These are phyloP conservation scores for Petunia hybrid DNA, from an alignment of 305 asterid species.

Conservation along the genomic window DNA sequence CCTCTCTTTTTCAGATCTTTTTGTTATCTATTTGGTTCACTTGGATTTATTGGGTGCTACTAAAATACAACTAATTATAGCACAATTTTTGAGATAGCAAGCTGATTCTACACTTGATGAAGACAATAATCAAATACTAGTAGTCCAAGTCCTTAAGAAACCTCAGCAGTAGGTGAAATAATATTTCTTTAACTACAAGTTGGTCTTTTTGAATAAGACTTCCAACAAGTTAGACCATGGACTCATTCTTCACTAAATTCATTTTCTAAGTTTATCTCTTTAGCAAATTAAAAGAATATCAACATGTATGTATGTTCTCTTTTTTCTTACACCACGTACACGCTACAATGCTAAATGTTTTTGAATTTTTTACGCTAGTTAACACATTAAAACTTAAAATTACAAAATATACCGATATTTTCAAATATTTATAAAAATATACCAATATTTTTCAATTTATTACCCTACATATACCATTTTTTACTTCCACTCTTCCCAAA, in stretches of 20 bases:
- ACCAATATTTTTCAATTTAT: too few relatives aligned
- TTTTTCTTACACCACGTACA: neutral
- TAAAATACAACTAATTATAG: neutral
- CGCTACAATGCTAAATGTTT: too few relatives aligned
- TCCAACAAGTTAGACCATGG: neutral
- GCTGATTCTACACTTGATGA: neutral
- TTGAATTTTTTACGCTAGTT: too few relatives aligned
- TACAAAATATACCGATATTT: too few relatives aligned
- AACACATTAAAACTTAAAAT: too few relatives aligned
- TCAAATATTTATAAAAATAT: too few relatives aligned
- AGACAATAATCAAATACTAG: neutral
- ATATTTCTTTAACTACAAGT: neutral
- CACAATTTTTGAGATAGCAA: neutral
- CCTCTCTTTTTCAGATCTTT: too few relatives aligned
- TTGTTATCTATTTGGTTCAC: too few relatives aligned
- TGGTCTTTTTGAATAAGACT: neutral
- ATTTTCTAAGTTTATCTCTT: neutral
- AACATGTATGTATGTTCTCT: neutral
- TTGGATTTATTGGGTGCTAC: too few relatives aligned
- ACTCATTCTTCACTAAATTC: neutral
- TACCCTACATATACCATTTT: too few relatives aligned
- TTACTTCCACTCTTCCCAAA: too few relatives aligned
- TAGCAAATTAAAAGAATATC: neutral
- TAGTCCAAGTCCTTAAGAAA: neutral
- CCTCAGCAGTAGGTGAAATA: neutral